Base-by-base conservation (phyloP, 495 filamentous ascomycete species). In the Poronia punctata region DNA sequence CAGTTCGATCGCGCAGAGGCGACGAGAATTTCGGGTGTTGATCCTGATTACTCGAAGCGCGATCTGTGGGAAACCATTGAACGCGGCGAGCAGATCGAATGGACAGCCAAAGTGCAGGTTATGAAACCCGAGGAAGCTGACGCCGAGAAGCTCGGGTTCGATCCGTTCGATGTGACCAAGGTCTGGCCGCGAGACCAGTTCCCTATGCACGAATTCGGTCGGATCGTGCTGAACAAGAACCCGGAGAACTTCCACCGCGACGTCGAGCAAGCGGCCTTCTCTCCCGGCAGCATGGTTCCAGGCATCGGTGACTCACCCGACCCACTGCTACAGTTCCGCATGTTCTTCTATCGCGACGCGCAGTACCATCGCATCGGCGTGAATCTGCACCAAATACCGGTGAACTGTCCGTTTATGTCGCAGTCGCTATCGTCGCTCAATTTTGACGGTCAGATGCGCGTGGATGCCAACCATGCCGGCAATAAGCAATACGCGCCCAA, bases 201-300 rank as follows among this genome's bases (percentile, higher is more conserved):
- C 37, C 85, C 85, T 3, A 70, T 85, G 33, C 72, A 76, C n/a
- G 71, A 73, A 34, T 71, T 84, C 43, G 82, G 81, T 9, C 74
- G 72, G 49, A 62, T 84, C 20, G 68, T 67, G 1, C 57, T 86
- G 19, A 84, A 83, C 63, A 80, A 76, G 56, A 86, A 86, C 57
- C 68, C 72, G 0, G 71, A 84, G 45, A 80, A 85, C 59, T 84
- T 76, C 68, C 75, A 80, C 40, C 70, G 71, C 40, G 78, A 83
- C 46, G 82, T 94, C 36, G 88, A 94, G 67, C 88, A 95, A 57
- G 79, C 79, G 11, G 83, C 87, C n/a, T 94, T 92, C 72, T 85
- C 82, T 15, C 87, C 86, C 18, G 76, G 79, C 1, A 80, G 85
- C 54, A 65, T 92, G 69, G 66, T 73, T 0, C 77, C 77, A 0